Percentiles rank a stretch among this genome's conserved stretches.
phyloP scores from a whole-genome alignment of 805 yeast species.

The Candida railenensis region DNA sequence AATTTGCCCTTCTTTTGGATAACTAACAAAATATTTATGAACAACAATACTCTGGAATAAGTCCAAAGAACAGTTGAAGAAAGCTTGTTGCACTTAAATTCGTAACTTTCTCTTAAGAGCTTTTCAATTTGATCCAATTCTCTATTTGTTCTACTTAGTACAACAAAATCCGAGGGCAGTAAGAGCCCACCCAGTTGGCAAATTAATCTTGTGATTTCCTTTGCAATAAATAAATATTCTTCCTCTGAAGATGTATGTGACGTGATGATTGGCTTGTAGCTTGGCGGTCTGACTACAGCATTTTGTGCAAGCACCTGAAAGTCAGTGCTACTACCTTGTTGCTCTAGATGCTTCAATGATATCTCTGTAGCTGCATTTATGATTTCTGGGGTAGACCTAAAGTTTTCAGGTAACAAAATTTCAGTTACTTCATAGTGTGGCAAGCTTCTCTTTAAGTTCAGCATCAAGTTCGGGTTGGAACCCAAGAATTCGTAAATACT shows the following conservation, averaged over 20 bases:
- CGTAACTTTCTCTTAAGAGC: conserved; percentile 34
- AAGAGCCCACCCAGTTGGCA: conserved; percentile 41
- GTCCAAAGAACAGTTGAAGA: conserved; percentile 54
- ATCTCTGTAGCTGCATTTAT: conserved; percentile 38
- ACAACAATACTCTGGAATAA: conserved; percentile 38
- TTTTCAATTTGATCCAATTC: conserved; percentile 42
- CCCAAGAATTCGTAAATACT: conserved; percentile 70
- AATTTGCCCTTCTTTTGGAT: conserved; percentile 22
- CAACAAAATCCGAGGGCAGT: conserved; percentile 48
- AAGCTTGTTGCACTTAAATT: conserved; percentile 43
- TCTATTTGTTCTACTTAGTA: conserved; percentile 52
- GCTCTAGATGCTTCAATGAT: conserved; percentile 2
- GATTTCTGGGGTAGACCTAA: conserved; percentile 62
- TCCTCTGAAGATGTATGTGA: conserved; percentile 21
- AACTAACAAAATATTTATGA: conserved; percentile 51
- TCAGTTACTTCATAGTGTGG: conserved; percentile 20
- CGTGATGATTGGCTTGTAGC: conserved; percentile 22
- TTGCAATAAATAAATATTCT: conserved; percentile 42
- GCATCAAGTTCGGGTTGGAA: conserved; percentile 37
- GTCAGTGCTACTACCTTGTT: neutral
- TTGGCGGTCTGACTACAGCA: conserved; percentile 8
- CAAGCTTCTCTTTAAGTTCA: conserved; percentile 19
- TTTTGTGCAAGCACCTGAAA: conserved; percentile 10
- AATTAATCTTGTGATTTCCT: conserved; percentile 44
- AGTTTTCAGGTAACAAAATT: conserved; percentile 49